These are phyloP conservation scores for Thraustochytrium aureum DNA, from an alignment of 352 stramenopile species.

Conservation along the genomic window DNA sequence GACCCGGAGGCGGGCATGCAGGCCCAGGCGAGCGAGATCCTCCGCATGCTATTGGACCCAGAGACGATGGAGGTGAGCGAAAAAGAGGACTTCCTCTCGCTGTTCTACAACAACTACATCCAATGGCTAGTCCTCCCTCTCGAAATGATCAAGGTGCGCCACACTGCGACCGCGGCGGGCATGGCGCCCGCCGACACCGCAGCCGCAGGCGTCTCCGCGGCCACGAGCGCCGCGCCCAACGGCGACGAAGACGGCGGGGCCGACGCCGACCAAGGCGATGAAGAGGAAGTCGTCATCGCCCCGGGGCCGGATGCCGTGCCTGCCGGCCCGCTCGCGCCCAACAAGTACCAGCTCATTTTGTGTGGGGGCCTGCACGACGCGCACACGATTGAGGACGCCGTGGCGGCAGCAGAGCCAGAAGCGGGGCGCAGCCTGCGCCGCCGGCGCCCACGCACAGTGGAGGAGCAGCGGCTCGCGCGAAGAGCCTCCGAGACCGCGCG, in stretches of 20 bases:
- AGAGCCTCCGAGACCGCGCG: slow-evolving; percentile 48
- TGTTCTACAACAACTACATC: slow-evolving; percentile 78
- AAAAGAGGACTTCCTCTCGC: slow-evolving; percentile 68
- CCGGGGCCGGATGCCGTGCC: no score
- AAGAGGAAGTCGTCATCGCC: no score
- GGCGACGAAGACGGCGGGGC: no score
- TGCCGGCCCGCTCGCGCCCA: slow-evolving; percentile 3
- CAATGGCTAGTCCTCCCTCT: slow-evolving; percentile 72
- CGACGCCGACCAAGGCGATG: no score
- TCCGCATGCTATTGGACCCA: slow-evolving; percentile 59
- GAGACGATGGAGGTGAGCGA: slow-evolving; percentile 62
- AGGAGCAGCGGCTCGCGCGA: slow-evolving; percentile 18
- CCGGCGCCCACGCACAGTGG: no score
- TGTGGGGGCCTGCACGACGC: slow-evolving; percentile 35
- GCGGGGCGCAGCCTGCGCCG: background rate
- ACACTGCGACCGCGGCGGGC: background rate
- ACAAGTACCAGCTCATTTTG: slow-evolving; percentile 47
- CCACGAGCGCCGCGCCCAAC: background rate
- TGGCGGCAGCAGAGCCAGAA: no score
- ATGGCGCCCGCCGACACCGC: background rate
- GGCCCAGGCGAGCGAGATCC: slow-evolving; percentile 56
- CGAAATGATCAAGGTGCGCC: slow-evolving; percentile 58
- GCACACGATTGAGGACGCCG: background rate
- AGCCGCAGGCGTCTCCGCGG: background rate
- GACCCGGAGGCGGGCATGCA: slow-evolving; percentile 41